Conservation (phyloP, 192 early-diverging fungal genomes). For the Coemansia biformis region DNA sequence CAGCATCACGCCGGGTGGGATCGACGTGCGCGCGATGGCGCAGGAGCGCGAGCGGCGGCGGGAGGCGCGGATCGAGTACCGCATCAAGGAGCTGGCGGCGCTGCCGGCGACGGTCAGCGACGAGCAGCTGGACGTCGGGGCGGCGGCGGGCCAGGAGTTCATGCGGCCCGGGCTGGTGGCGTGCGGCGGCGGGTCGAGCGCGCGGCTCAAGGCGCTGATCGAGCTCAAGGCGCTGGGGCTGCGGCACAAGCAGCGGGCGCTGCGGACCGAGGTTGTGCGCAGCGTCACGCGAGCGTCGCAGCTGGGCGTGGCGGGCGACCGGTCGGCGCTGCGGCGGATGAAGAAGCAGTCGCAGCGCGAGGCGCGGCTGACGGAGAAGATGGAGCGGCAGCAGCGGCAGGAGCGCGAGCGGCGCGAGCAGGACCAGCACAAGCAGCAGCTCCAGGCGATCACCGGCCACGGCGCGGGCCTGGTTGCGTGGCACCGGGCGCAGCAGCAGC, state of each 20-base stretch:
- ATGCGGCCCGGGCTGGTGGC: constrained; percentile 25
- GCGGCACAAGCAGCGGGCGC: constrained; percentile 68
- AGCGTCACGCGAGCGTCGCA: constrained; percentile 69
- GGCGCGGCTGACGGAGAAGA: constrained; percentile 79
- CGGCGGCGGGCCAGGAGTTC: constrained; percentile 7
- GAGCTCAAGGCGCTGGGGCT: constrained; percentile 85
- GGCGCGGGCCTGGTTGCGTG: constrained; percentile 62
- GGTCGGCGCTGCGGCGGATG: constrained; percentile 68
- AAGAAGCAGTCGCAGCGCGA: constrained; percentile 81
- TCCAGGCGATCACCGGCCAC: constrained; percentile 69
- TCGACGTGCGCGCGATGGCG: too few species aligned
- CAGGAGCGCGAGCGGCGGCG: too few species aligned
- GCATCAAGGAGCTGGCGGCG: too few species aligned
- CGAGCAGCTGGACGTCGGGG: too few species aligned
- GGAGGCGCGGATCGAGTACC: too few species aligned
- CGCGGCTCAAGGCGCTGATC: constrained; percentile 73
- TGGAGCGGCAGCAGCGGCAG: constrained; percentile 81
- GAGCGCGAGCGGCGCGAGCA: constrained; percentile 83
- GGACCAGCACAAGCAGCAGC: constrained; percentile 76
- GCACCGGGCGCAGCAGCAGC: constrained; percentile 65
- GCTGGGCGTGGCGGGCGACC: constrained; percentile 73
- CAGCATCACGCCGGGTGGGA: too few species aligned
- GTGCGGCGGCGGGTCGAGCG: constrained; percentile 36
- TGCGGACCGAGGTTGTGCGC: constrained; percentile 69
- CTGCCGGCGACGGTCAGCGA: too few species aligned